phyloP scores from a whole-genome alignment of 768 basidiomycete genomes.

The Austroboletus festivus region DNA sequence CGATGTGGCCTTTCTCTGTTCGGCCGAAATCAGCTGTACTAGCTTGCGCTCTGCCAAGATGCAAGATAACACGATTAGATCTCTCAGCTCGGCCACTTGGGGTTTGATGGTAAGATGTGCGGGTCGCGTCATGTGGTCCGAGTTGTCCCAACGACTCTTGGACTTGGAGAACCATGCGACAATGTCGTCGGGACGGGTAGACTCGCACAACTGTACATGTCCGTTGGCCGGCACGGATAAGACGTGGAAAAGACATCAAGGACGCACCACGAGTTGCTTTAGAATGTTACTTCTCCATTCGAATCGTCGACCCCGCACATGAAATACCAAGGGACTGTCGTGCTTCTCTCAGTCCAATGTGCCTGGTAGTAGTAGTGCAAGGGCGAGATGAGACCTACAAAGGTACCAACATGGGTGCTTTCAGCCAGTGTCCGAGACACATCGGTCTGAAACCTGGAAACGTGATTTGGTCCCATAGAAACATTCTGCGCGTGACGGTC shows the following conservation, averaged over 20 bases:
- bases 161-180: slow-evolving; percentile 19
- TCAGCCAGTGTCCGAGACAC: slow-evolving; percentile 15
- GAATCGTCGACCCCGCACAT: slow-evolving; percentile 5
- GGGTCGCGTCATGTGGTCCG: not conserved
- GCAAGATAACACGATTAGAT: slow-evolving; percentile 20
- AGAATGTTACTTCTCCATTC: slow-evolving; percentile 7
- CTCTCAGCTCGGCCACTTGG: slow-evolving; percentile 8
- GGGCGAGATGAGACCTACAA: slow-evolving; percentile 15
- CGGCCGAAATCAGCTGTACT: not conserved
- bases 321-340: slow-evolving; percentile 13
- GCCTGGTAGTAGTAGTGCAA: too few relatives aligned
- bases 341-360: not conserved
- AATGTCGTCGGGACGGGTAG: not conserved
- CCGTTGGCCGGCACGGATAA: not conserved
- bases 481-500: slow-evolving; percentile 11
- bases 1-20: not conserved
- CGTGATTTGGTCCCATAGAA: slow-evolving; percentile 11
- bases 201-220: slow-evolving; percentile 10
- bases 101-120: slow-evolving; percentile 13
- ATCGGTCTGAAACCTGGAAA: slow-evolving; percentile 11
- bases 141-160: not conserved
- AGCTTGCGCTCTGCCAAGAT: slow-evolving; percentile 16
- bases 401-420: not conserved
- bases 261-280: slow-evolving; percentile 16
- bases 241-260: not conserved